These are phyloP conservation scores for Filobasidium uniguttulatum DNA, from an alignment of 1,284 basidiomycete genomes.

Conservation along the genomic window DNA sequence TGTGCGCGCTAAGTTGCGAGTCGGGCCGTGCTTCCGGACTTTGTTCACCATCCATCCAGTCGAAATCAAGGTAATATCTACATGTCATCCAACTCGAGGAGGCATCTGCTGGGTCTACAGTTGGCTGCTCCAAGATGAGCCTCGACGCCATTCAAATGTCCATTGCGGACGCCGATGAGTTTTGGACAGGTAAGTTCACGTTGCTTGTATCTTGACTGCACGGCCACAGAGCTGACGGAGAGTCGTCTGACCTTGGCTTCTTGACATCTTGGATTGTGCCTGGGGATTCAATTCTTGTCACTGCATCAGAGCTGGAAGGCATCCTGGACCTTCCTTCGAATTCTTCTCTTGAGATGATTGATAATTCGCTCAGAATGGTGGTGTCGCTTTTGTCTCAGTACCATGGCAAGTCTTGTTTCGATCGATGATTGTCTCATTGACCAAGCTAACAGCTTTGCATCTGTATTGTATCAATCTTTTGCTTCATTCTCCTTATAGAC, in stretches of 20 bases:
- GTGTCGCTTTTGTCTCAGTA: constrained; percentile 64
- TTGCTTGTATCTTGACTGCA: constrained; percentile 2
- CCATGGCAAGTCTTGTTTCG: constrained; percentile 52
- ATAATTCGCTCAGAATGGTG: constrained; percentile 61
- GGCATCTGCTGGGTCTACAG: too few relatives aligned
- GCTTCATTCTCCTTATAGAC: constrained; percentile 36
- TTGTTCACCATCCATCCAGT: too few relatives aligned
- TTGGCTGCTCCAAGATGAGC: neutral
- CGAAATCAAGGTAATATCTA: too few relatives aligned
- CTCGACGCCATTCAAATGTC: neutral
- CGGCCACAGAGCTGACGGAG: neutral
- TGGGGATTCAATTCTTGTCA: neutral
- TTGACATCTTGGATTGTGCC: neutral
- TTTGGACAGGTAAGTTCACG: constrained; percentile 59
- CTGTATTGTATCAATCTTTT: neutral
- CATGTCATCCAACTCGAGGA: too few relatives aligned
- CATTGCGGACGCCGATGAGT: constrained; percentile 36
- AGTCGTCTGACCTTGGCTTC: neutral
- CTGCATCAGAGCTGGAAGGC: constrained; percentile 60
- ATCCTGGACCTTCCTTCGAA: constrained; percentile 54
- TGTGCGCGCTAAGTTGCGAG: too few relatives aligned
- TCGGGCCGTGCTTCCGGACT: too few relatives aligned
- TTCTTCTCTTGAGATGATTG: constrained; percentile 57
- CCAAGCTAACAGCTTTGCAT: neutral
- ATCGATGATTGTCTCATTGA: neutral